Base-by-base conservation (phyloP, 805 yeast species). In the Ogataea minuta region DNA sequence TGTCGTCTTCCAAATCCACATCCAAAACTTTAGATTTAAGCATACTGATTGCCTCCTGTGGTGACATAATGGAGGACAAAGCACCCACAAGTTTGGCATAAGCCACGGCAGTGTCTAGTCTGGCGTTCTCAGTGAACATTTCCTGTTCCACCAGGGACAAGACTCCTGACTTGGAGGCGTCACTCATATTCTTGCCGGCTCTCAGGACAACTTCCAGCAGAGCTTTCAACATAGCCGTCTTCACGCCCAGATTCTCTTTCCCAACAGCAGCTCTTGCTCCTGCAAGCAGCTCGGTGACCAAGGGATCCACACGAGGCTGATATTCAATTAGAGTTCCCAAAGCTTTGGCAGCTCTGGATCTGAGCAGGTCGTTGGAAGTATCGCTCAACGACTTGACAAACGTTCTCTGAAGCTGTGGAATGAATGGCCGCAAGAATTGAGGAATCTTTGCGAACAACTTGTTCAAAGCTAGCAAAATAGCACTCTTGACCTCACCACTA, bases 371-470 rank as follows among this genome's bases (percentile, higher is more conserved):
- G 53, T 81, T 84, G 2, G 76, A 55, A 2, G 84, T 70, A 64
- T 93, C 99, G 36, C 87, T 75, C 49, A 93, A 70, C 2, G 96
- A 85, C 59, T 95, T 84, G 28, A 91, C 95, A 67, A 93, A 93
- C 1, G 99, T 93, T 60, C 99, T 77, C 67, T 93, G 99, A 51
- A 93, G 73, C 68, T 93, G 99, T 7, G 99, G 99, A 63, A 93
- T 79, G 62, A 93, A 93, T 11, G 99, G 99, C 56, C 91, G 78
- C 62, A 93, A 72, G 60, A 87, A 86, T 57, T 84, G 87, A 2
- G 99, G 96, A 52, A 91, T 84, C 68, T 88, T 85, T 16, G 67
- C 66, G 54, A 93, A 79, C 57, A 95, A 68, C 48, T 76, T 76
- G 57, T 84, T 84, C 61, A 95, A 74, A 1, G 98, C 95, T 46